Base-by-base conservation (phyloP, 495 filamentous ascomycete species). In the Penicillium bovifimosum region DNA sequence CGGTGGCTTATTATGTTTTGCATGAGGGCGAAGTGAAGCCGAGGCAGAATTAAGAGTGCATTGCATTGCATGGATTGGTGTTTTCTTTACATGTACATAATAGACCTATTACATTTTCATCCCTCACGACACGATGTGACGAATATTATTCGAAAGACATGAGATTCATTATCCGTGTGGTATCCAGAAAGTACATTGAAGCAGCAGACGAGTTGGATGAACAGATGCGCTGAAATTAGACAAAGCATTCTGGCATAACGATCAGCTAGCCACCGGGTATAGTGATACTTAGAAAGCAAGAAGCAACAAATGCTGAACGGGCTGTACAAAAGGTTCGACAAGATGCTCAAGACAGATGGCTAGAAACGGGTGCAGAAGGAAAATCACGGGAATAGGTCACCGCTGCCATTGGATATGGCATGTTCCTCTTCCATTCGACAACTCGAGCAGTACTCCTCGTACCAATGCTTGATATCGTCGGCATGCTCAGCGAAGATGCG, bases 1-100 rank as follows among this genome's bases (percentile, higher is more conserved):
- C 93, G 2, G 80, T 97, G 17, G 88, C 92, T 4, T 97, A 96
- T 66, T 99, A 99, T 65, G 80, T 96, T 60, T 81, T 96, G 38
- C 91, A 96, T 57, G 92, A 96, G 67, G 95, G 95, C 2, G 82
- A 95, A 41, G 91, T 98, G 24, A 98, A 97, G 71, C 93, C 95
- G 3, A 76, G 95, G 52, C 93, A 96, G 65, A 98, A 98, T 67
- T 98, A 69, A 76, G 33, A 17, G 14, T 34, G 27, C 5, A n/a
- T 32, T 24, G 34, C 29, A 17, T 10, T 34, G 27, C 5, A n/a
- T 32, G 31, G 34, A 7, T 27, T 11, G 16, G 9, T 43, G 8
- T 27, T 39, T 33, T 9, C n/a, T 24, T 24, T 18, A 28, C 29
- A 39, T 46, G 49, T 55, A 45, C 40, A 52, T 33, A 43, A 29